Base-by-base conservation (phyloP, 2,329 filamentous ascomycete genomes). In the Peltaster fructicola region DNA sequence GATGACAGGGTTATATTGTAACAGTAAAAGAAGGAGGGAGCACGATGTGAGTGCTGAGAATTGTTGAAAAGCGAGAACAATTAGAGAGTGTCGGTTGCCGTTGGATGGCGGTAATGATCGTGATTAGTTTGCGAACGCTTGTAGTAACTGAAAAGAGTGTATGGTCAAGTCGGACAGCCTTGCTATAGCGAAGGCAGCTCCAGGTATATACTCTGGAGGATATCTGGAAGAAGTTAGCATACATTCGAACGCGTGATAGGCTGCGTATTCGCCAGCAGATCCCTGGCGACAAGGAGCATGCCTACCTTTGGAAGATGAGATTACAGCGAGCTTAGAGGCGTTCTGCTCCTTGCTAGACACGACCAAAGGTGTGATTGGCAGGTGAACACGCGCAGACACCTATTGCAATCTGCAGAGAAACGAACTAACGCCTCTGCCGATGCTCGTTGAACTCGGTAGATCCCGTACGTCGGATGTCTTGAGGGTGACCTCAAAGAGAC, bases 71-170 rank as follows among this genome's bases (percentile, higher is more conserved):
- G n/a, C n/a, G n/a, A n/a, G n/a, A n/a, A 35, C 37, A 41, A 53
- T 52, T 56, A 59, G 50, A 45, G 53, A 67, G 49, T 55, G 63
- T 58, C 19, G 50, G 54, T 53, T 57, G 57, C 53, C 48, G 37
- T 34, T 34, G 47, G 51, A 51, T 52, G 49, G 38, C 24, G 31
- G 32, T 56, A 66, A 62, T 48, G 64, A 69, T 51, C 53, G 64
- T 56, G 56, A 59, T 57, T 65, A 65, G 63, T 66, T 65, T 59
- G 61, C 49, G 45, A 38, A 33, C 34, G 30, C n/a, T n/a, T n/a
- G n/a, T n/a, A n/a, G n/a, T n/a, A n/a, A n/a, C n/a, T n/a, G 56
- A 54, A 60, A 49, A 40, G 42, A 50, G 38, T 38, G 37, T 32
- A 38, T 44, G 45, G 43, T 48, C 43, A 46, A 43, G 45, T 40